Evolutionary conservation across 2,329 filamentous ascomycete species (phyloP).

Genomic region (Colletotrichum coccodes): DNA sequence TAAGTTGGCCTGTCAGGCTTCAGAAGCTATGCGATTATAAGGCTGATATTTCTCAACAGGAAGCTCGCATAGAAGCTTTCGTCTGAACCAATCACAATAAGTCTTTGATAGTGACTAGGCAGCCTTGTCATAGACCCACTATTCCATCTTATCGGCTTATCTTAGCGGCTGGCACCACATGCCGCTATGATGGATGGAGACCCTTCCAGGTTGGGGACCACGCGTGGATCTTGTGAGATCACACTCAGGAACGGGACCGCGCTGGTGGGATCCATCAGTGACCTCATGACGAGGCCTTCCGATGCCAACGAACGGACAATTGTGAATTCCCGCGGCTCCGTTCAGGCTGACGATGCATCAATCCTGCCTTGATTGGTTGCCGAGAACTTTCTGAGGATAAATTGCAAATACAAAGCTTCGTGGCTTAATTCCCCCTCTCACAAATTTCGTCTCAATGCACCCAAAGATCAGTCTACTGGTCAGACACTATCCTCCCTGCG

Average conservation of each 20-base stretch:
- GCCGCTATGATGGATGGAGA: constrained; percentile 12
- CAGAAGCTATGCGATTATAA: background rate
- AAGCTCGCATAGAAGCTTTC: constrained; percentile 13
- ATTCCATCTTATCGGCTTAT: background rate
- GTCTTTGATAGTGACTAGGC: background rate
- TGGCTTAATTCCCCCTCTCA: background rate
- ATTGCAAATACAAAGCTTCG: background rate
- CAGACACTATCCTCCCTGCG: constrained; percentile 23
- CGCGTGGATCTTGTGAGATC: constrained; percentile 13
- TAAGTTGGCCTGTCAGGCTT: background rate
- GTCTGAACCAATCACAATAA: constrained; percentile 19
- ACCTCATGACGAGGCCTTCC: constrained; percentile 28
- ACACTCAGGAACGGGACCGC: constrained; percentile 11
- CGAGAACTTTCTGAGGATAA: background rate
- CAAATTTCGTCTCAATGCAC: constrained; percentile 17
- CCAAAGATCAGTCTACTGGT: constrained; percentile 13
- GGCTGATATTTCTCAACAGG: constrained; percentile 14
- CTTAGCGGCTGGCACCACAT: constrained; percentile 14
- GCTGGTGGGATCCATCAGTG: constrained; percentile 27
- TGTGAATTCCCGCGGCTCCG: constrained; percentile 20
- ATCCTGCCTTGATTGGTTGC: constrained; percentile 21
- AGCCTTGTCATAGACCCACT: constrained; percentile 28
- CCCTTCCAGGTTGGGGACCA: background rate
- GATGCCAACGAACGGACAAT: constrained; percentile 21
- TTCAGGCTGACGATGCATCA: constrained; percentile 16